Percentiles rank a stretch among this genome's conserved stretches.
Evolutionary conservation across 2,329 filamentous ascomycete genomes (phyloP).

Genomic region (Cladophialophora exuberans): DNA sequence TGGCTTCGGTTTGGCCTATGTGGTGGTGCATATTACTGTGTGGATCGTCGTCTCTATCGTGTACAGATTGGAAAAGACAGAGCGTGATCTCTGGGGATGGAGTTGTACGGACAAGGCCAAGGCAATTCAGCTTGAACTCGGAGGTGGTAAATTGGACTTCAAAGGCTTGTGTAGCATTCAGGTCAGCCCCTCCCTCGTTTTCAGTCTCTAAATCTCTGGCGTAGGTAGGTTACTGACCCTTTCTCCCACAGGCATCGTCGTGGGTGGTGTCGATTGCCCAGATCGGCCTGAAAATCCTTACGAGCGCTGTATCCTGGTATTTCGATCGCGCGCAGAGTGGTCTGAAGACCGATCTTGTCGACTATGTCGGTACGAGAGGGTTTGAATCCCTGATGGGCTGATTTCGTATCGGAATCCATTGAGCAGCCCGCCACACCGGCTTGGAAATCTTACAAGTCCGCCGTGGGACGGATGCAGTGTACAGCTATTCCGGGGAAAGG

Average conservation of each 20-base stretch:
- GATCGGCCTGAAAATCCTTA: not conserved
- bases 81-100: slow-evolving; percentile 24
- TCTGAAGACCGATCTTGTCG: not conserved
- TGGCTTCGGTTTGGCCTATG: slow-evolving; percentile 8
- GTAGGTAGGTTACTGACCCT: not conserved
- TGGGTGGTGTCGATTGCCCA: slow-evolving; percentile 5
- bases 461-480: no score
- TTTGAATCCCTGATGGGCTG: not conserved
- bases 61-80: slow-evolving; percentile 17
- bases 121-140: slow-evolving; percentile 18
- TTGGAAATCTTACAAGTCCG: no score
- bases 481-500: no score
- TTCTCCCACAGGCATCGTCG: slow-evolving; percentile 2
- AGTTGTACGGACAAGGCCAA: slow-evolving; percentile 18
- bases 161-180: slow-evolving; percentile 16
- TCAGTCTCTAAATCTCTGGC: not conserved
- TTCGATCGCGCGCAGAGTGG: not conserved
- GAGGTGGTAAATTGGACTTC: slow-evolving; percentile 9
- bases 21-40: not conserved
- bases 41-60: slow-evolving; percentile 18
- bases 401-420: no score
- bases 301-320: slow-evolving; percentile 1
- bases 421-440: no score
- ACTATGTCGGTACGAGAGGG: not conserved
- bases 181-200: not conserved